Evolutionary conservation across 2,329 filamentous ascomycete species (phyloP).

Genomic region (Sporothrix mexicana): DNA sequence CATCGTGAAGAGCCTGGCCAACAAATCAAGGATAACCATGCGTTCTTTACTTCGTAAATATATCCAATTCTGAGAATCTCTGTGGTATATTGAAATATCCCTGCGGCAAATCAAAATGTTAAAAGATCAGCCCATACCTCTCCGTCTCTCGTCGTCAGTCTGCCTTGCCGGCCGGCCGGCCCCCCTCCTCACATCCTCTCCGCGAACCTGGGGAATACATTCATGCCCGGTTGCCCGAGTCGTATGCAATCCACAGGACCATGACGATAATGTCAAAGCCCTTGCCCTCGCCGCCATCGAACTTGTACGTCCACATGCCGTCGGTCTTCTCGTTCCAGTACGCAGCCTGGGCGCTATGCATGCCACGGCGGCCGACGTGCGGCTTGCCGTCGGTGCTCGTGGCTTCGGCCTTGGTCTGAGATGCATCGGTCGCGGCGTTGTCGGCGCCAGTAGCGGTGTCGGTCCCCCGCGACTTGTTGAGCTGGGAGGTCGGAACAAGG

Average conservation of each 20-base stretch:
- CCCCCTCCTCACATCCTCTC: not conserved
- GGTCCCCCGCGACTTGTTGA: conserved; percentile 65
- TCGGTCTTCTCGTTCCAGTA: conserved; percentile 93
- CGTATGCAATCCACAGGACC: conserved; percentile 77
- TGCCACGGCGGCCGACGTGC: conserved; percentile 84
- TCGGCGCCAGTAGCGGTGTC: conserved; percentile 50
- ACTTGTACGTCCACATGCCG: conserved; percentile 90
- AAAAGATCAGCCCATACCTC: not conserved
- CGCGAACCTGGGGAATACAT: not conserved
- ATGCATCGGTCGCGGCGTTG: conserved; percentile 61
- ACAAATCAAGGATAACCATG: conserved; percentile 3
- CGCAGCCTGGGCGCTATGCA: conserved; percentile 84
- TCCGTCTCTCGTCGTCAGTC: not conserved
- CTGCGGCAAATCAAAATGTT: not conserved
- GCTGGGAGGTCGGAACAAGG: conserved; percentile 69
- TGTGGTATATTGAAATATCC: no score
- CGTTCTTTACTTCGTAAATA: not conserved
- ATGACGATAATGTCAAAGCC: conserved; percentile 73
- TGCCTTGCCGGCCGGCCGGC: not conserved
- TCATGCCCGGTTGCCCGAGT: conserved; percentile 27
- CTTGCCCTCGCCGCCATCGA: conserved; percentile 70
- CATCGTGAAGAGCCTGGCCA: no score
- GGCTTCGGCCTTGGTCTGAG: conserved; percentile 54
- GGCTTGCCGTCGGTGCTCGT: conserved; percentile 68
- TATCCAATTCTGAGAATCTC: not conserved